Evolutionary conservation across 805 yeast genomes (phyloP).

Genomic region (Nakazawaea wyomingensis): DNA sequence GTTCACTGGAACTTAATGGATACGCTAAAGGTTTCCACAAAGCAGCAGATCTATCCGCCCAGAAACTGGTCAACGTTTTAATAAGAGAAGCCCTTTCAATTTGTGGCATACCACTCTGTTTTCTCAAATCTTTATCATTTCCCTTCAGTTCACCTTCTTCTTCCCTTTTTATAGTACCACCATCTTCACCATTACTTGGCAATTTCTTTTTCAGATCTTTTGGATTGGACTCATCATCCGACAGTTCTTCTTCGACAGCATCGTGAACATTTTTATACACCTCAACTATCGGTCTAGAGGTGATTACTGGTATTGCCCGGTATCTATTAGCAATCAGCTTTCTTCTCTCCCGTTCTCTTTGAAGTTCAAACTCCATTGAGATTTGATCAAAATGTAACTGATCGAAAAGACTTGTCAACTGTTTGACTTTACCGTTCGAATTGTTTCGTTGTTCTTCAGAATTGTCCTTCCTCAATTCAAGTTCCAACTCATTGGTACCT

Average conservation of each 20-base stretch:
- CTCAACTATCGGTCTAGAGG: constrained; percentile 84
- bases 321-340: constrained; percentile 54
- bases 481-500: constrained; percentile 2
- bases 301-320: constrained; percentile 64
- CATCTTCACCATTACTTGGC: no score
- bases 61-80: constrained; percentile 80
- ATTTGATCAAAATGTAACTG: constrained; percentile 74
- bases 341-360: constrained; percentile 73
- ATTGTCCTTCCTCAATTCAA: constrained; percentile 3
- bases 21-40: constrained; percentile 90
- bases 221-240: constrained; percentile 24
- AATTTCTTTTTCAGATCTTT: not conserved
- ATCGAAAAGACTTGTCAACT: constrained; percentile 63
- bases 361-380: constrained; percentile 81
- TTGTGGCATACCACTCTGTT: constrained; percentile 24
- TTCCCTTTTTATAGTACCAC: not conserved
- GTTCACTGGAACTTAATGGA: constrained; percentile 78
- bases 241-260: constrained; percentile 61
- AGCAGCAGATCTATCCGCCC: constrained; percentile 97
- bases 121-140: constrained; percentile 12
- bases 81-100: constrained; percentile 74
- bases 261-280: constrained; percentile 84
- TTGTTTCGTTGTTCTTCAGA: not conserved
- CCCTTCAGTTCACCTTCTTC: constrained; percentile 7
- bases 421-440: constrained; percentile 45